These are phyloP conservation scores for Helenozyma baotianmanensis DNA, from an alignment of 805 yeast genomes.

Conservation along the genomic window DNA sequence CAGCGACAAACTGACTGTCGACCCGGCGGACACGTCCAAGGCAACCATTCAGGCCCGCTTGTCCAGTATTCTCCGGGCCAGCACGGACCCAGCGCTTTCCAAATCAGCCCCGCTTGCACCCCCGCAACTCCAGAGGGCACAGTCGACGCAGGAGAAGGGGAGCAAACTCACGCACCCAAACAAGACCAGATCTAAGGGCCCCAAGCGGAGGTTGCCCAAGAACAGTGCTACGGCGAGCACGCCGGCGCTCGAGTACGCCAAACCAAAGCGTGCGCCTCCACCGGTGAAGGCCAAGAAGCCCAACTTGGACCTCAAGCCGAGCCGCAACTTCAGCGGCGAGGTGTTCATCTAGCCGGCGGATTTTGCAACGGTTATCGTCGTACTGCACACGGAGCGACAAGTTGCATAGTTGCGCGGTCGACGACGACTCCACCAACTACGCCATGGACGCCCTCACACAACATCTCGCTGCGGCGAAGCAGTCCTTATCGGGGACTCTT, in stretches of 20 bases:
- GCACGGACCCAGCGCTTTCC: conserved; percentile 22
- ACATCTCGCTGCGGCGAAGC: conserved; percentile 7
- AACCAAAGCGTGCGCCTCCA: conserved; percentile 15
- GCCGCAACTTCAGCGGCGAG: conserved; percentile 27
- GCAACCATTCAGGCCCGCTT: conserved; percentile 12
- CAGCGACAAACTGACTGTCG: too few species aligned
- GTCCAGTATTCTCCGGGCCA: conserved; percentile 25
- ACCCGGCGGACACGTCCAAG: too few species aligned
- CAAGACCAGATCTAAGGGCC: conserved; percentile 48
- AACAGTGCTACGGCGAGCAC: not conserved
- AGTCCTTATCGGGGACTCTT: conserved; percentile 3
- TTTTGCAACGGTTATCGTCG: too few species aligned
- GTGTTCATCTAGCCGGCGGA: conserved; percentile 21
- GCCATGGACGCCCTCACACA: conserved; percentile 5
- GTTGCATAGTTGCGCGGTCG: too few species aligned
- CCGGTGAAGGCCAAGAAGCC: conserved; percentile 16
- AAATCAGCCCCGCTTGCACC: not conserved
- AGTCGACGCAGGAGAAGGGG: conserved; percentile 4
- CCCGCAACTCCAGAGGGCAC: conserved; percentile 4
- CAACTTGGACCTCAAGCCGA: conserved; percentile 4
- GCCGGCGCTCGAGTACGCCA: conserved; percentile 15
- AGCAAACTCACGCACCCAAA: conserved; percentile 39
- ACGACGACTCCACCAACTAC: too few species aligned
- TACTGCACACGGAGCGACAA: too few species aligned
- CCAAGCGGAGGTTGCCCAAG: conserved; percentile 46